Evolutionary conservation across 805 yeast species (phyloP).

Genomic region (Teunomyces tritomae): DNA sequence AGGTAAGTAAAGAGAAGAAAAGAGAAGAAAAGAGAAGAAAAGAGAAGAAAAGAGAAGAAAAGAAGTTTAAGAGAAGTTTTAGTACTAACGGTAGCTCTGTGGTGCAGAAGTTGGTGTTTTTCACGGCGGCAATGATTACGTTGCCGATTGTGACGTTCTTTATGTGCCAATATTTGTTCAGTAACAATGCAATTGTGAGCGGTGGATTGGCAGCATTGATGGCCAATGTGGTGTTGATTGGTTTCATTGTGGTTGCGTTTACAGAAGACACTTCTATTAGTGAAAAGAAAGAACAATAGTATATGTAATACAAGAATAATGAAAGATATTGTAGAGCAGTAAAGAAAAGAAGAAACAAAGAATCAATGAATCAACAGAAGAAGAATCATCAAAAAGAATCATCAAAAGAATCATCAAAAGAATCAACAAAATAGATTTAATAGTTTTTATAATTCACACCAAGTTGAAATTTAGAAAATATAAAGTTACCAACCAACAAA

Average conservation of each 20-base stretch:
- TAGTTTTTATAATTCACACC: too few relatives aligned
- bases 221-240: slow-evolving; percentile 72
- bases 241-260: slow-evolving; percentile 72
- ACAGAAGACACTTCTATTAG: slow-evolving; percentile 52
- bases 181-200: slow-evolving; percentile 58
- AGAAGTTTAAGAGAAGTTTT: too few relatives aligned
- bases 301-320: neutral
- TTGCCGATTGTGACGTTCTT: slow-evolving; percentile 68
- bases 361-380: too few relatives aligned
- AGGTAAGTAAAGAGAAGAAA: slow-evolving; percentile 7
- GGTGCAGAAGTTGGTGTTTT: slow-evolving; percentile 63
- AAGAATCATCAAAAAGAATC: neutral
- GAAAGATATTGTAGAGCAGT: neutral
- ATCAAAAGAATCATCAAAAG: neutral
- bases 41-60: neutral
- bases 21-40: neutral
- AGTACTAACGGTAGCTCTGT: slow-evolving; percentile 46
- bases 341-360: slow-evolving; percentile 5
- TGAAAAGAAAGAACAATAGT: slow-evolving; percentile 12
- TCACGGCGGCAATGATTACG: slow-evolving; percentile 73
- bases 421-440: too few relatives aligned
- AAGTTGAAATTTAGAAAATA: too few relatives aligned
- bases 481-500: neutral
- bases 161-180: slow-evolving; percentile 42
- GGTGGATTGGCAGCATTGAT: slow-evolving; percentile 80